Percentiles rank a stretch among this genome's conserved stretches.
Evolutionary conservation across 1,139 yeast genomes (phyloP).

Genomic region (Candida dubliniensis): DNA sequence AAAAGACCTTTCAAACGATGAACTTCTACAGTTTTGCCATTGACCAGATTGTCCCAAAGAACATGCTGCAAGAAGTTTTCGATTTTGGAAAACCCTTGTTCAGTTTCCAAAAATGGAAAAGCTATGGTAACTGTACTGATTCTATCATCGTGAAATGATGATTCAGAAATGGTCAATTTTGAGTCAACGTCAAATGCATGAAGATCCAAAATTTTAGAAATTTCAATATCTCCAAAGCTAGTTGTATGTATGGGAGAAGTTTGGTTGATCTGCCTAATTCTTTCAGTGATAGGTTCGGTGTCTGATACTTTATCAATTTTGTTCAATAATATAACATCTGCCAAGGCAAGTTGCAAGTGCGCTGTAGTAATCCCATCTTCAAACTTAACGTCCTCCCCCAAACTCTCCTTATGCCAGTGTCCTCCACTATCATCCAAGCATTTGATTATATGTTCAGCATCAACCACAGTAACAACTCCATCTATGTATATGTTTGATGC

Average conservation of each 20-base stretch:
- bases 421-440: conserved; percentile 75
- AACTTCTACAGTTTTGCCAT: conserved; percentile 55
- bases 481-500: conserved; percentile 84
- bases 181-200: conserved; percentile 69
- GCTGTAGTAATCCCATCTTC: conserved; percentile 73
- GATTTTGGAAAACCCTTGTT: conserved; percentile 36
- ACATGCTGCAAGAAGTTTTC: conserved; percentile 65
- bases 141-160: conserved; percentile 47
- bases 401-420: conserved; percentile 47
- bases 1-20: conserved; percentile 83
- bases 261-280: conserved; percentile 61
- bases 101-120: conserved; percentile 44
- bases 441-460: conserved; percentile 63
- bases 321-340: conserved; percentile 78
- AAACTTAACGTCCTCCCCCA: conserved; percentile 28
- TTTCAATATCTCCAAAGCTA: conserved; percentile 66
- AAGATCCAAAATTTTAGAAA: conserved; percentile 64
- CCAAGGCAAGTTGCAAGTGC: conserved; percentile 84
- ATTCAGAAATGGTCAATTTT: conserved; percentile 24
- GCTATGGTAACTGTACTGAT: conserved; percentile 62
- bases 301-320: conserved; percentile 57
- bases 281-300: conserved; percentile 24
- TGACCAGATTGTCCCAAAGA: conserved; percentile 62
- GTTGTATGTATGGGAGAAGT: conserved; percentile 69
- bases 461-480: conserved; percentile 91